phyloP scores from a whole-genome alignment of 345 rosid species.

The Salix suchowensis region DNA sequence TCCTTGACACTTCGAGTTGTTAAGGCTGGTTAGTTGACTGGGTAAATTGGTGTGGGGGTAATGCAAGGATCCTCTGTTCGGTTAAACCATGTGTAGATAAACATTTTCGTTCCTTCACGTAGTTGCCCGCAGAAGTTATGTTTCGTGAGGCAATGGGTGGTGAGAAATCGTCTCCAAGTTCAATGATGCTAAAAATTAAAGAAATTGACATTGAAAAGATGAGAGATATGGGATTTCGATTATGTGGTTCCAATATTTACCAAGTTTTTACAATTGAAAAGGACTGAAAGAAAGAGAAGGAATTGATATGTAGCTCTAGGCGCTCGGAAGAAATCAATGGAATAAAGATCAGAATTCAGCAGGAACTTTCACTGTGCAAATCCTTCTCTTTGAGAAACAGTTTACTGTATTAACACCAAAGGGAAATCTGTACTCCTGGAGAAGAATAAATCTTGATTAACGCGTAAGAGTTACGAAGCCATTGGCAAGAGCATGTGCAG shows the following conservation, averaged over 20 bases:
- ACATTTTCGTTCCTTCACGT: background rate
- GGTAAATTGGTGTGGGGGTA: background rate
- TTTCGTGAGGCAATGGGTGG: background rate
- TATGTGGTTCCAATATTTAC: background rate
- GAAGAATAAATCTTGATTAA: background rate
- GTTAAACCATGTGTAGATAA: background rate
- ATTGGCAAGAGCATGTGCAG: conserved; percentile 18
- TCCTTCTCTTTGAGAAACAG: background rate
- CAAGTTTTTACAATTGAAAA: background rate
- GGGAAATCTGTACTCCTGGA: background rate
- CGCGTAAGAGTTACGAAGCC: background rate
- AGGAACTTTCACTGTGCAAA: background rate
- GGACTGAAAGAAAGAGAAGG: background rate
- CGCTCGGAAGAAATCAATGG: background rate
- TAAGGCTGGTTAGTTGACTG: background rate
- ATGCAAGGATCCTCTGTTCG: background rate
- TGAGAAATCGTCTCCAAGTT: background rate
- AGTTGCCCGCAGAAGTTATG: background rate
- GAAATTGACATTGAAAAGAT: background rate
- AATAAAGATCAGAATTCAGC: background rate
- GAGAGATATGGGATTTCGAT: background rate
- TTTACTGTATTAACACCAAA: background rate
- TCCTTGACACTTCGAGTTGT: background rate
- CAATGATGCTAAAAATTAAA: too few relatives aligned
- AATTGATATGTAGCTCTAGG: background rate